Conservation (phyloP, 192 early-diverging fungal species). For the Geosiphon pyriformis region DNA sequence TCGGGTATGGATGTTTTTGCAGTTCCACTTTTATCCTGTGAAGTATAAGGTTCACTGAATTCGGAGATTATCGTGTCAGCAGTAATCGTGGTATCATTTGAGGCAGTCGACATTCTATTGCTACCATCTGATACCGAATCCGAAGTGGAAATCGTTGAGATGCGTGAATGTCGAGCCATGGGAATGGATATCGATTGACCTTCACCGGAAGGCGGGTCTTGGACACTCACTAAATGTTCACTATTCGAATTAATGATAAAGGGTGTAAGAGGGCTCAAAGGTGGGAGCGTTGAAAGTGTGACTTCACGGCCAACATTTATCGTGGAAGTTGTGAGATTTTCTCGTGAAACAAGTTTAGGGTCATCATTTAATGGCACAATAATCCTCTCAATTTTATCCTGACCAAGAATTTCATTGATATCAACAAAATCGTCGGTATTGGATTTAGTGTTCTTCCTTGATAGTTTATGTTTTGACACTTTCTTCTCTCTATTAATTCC, state of each 20-base stretch:
- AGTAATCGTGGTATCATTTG: background rate
- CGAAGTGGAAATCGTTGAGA: background rate
- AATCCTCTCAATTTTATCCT: no score
- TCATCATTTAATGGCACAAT: no score
- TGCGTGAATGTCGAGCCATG: slow-evolving; percentile 2
- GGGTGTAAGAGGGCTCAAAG: background rate
- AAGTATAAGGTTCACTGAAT: no score
- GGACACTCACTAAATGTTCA: background rate
- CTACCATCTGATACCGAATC: background rate
- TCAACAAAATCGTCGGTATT: background rate
- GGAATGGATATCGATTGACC: background rate
- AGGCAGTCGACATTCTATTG: background rate
- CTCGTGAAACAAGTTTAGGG: no score
- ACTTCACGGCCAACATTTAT: background rate
- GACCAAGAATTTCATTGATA: no score
- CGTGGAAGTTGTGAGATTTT: background rate
- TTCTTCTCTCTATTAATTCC: background rate
- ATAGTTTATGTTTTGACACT: background rate
- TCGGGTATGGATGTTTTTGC: no score
- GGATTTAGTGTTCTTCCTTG: background rate
- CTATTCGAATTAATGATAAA: background rate
- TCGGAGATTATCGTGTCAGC: background rate
- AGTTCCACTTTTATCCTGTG: no score
- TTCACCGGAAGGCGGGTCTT: no score
- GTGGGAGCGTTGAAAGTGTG: background rate